These are phyloP conservation scores for Neospora caninum DNA, from an alignment of 169 alveolate species.

Conservation along the genomic window DNA sequence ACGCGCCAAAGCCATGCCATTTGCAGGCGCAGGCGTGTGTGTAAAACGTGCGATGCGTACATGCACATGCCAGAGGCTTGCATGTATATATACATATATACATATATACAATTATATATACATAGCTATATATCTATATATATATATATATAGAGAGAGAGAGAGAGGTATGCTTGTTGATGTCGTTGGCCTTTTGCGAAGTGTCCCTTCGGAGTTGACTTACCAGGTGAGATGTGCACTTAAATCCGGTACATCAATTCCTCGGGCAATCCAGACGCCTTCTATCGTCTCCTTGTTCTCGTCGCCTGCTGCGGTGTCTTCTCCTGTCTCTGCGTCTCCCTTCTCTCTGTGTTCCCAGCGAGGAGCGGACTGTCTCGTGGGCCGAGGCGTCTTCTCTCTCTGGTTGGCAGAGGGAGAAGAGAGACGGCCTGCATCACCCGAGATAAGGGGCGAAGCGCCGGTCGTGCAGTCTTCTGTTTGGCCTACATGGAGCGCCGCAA, in stretches of 20 bases:
- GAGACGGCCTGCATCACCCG: not conserved
- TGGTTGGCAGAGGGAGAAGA: not conserved
- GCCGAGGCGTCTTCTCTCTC: not conserved
- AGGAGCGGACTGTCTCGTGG: not conserved
- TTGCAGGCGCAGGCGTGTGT: too few relatives aligned
- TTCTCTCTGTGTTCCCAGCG: not conserved
- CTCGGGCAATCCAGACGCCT: not conserved
- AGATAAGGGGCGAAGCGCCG: not conserved
- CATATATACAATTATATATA: not conserved
- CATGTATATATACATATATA: not conserved
- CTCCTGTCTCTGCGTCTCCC: not conserved
- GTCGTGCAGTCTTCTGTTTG: too few relatives aligned
- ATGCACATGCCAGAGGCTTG: too few relatives aligned
- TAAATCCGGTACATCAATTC: not conserved
- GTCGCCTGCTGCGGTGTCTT: too few relatives aligned
- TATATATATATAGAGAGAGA: not conserved
- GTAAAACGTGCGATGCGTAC: too few relatives aligned
- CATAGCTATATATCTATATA: not conserved
- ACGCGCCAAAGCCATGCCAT: too few relatives aligned
- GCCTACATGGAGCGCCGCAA: too few relatives aligned
- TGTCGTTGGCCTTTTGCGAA: too few relatives aligned
- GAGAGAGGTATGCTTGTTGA: too few relatives aligned
- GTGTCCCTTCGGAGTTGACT: too few relatives aligned
- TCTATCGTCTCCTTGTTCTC: not conserved
- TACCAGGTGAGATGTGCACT: not conserved